phyloP scores from a whole-genome alignment of 768 basidiomycete species.

The Rhizopogon salebrosus region DNA sequence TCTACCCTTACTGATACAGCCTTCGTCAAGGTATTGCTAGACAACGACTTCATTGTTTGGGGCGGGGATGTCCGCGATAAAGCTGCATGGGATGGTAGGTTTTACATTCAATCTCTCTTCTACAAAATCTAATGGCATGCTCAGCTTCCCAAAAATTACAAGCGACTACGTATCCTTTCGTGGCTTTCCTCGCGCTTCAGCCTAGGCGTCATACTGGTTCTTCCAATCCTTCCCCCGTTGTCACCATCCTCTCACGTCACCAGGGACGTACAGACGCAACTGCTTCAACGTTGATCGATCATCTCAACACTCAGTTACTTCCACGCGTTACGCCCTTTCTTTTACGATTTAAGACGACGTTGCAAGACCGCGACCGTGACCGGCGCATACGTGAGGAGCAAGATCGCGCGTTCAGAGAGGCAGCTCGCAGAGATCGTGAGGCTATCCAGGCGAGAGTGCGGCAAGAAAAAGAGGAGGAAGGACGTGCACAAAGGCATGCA shows the following conservation, averaged over 20 bases:
- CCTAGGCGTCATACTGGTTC: constrained; percentile 46
- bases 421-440: constrained; percentile 62
- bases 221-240: constrained; percentile 36
- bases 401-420: constrained; percentile 70
- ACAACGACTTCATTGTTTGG: constrained; percentile 83
- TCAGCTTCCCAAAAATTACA: constrained; percentile 67
- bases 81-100: constrained; percentile 73
- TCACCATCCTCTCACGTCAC: constrained; percentile 85
- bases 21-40: constrained; percentile 62
- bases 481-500: constrained; percentile 27
- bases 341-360: constrained; percentile 46
- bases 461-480: constrained; percentile 35
- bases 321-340: constrained; percentile 82
- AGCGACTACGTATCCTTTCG: constrained; percentile 87
- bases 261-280: constrained; percentile 70
- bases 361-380: constrained; percentile 47
- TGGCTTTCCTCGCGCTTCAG: constrained; percentile 89
- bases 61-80: constrained; percentile 83
- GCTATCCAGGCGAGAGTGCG: constrained; percentile 53
- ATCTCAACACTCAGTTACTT: constrained; percentile 67
- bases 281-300: constrained; percentile 52
- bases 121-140: constrained; percentile 7
- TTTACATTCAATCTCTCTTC: not conserved
- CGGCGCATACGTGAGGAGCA: constrained; percentile 73
- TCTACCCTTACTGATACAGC: constrained; percentile 70